A percentile compares a stretch with the other conserved stretches of the same genome.
Evolutionary conservation across 371 early-diverging fungal genomes (phyloP).

Genomic region (Rhizopus delemar): DNA sequence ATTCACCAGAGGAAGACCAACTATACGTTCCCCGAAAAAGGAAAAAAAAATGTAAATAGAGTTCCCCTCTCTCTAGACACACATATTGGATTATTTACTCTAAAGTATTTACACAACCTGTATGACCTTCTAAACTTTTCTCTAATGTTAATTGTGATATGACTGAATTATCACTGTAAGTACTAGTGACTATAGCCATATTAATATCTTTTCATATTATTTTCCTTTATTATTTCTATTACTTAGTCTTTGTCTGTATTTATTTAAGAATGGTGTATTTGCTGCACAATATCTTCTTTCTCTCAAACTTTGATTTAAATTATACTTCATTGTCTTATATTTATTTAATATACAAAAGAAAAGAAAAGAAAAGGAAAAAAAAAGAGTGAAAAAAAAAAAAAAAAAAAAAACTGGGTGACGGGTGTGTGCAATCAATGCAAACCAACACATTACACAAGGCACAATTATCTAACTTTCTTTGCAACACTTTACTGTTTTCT

Average conservation of each 20-base stretch:
- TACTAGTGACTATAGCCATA: neutral
- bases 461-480: too few species aligned
- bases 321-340: neutral
- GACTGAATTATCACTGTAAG: conserved; percentile 20
- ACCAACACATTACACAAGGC: too few species aligned
- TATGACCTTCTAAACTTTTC: conserved; percentile 60
- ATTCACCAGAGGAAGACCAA: conserved; percentile 62
- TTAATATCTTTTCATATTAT: too few species aligned
- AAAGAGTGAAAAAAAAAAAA: too few species aligned
- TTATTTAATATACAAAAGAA: too few species aligned
- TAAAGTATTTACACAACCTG: conserved; percentile 80
- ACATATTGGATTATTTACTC: conserved; percentile 37
- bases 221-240: too few species aligned
- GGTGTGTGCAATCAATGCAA: too few species aligned
- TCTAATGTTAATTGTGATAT: conserved; percentile 32
- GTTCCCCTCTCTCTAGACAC: too few species aligned
- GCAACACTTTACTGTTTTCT: too few species aligned
- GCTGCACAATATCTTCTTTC: conserved; percentile 11
- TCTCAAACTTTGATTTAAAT: neutral
- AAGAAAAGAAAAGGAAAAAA: too few species aligned
- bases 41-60: neutral
- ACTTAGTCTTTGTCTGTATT: neutral
- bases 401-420: too few species aligned
- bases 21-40: conserved; percentile 16
- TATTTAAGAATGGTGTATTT: neutral